Base-by-base conservation (phyloP, 1,284 basidiomycete genomes). In the Microbotryomycetes sp. region DNA sequence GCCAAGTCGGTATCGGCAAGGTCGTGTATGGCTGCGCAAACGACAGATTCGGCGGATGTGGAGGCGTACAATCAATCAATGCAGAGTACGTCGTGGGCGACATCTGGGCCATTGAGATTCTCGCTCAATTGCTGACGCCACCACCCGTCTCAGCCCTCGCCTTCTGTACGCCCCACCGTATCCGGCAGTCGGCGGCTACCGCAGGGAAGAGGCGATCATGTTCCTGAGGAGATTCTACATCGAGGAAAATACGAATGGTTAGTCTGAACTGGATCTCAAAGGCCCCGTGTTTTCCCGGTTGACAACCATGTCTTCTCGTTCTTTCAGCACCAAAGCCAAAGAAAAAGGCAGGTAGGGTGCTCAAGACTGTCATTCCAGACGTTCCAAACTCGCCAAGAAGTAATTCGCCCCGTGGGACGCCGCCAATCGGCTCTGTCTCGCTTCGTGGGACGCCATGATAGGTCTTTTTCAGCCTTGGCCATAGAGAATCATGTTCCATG, bases 31-130 rank as follows among this genome's bases (percentile, higher is more conserved):
- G 96, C 1, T 96, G 91, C 71, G 89, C 85, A 21, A 98, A 99
- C 75, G 94, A 97, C 70, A 83, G 93, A 57, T 99, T 99, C 70
- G 96, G 96, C 5, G 96, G 96, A 2, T 97, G 92, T 74, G 94
- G 91, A 45, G 94, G 93, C 71, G 93, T 98, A 9, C 78, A 97
- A 47, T 86, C 88, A 27, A 88, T 96, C 9, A 91, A 94, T 73
- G 79, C 82, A 64, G 77, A 78, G 89, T 91, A 61, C 71, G 84
- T 79, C 28, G 45, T 54, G 63, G 56, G 64, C 45, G 21, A 5
- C 13, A 31, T 30, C 27, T 24, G 23, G 27, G 47, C 29, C 48
- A 35, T 30, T 50, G 47, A 5, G 56, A 9, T 18, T 9, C 18
- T 9, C 35, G 35, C 35, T 41, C 35, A 18, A 11, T 41, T 18